Evolutionary conservation across 1,139 yeast species (phyloP).

Genomic region (Yamadazyma mexicana): DNA sequence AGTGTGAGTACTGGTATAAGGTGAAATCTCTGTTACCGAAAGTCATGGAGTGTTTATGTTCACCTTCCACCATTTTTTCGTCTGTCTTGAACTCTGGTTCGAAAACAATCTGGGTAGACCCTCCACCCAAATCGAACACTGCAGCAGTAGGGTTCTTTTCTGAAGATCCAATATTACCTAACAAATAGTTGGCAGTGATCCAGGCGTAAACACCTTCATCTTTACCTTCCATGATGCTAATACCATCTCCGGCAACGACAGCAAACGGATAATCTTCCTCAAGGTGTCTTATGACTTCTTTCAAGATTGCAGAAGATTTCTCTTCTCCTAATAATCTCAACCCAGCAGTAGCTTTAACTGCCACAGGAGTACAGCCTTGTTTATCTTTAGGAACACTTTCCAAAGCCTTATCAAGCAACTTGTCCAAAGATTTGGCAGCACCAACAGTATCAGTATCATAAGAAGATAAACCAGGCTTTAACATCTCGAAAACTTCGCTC

Average conservation of each 20-base stretch:
- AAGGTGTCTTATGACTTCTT: slow-evolving; percentile 73
- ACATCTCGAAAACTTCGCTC: slow-evolving; percentile 81
- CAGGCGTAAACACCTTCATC: slow-evolving; percentile 99
- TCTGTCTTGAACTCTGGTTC: slow-evolving; percentile 73
- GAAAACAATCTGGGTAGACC: slow-evolving; percentile 96
- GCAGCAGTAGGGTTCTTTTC: slow-evolving; percentile 86
- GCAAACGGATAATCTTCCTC: slow-evolving; percentile 86
- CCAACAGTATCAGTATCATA: slow-evolving; percentile 77
- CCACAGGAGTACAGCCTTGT: slow-evolving; percentile 84
- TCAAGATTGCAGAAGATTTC: slow-evolving; percentile 67
- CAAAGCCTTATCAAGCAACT: slow-evolving; percentile 72
- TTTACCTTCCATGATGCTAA: slow-evolving; percentile 90
- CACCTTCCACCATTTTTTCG: slow-evolving; percentile 70
- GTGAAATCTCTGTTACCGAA: slow-evolving; percentile 81
- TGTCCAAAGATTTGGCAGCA: slow-evolving; percentile 87
- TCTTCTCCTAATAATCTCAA: slow-evolving; percentile 80
- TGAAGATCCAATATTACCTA: slow-evolving; percentile 85
- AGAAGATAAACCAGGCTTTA: slow-evolving; percentile 88
- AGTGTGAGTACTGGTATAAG: slow-evolving; percentile 92
- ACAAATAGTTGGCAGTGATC: slow-evolving; percentile 91
- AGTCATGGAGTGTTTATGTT: slow-evolving; percentile 75
- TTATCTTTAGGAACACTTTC: slow-evolving; percentile 69
- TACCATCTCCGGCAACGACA: slow-evolving; percentile 80
- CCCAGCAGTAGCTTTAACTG: slow-evolving; percentile 98
- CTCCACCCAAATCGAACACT: slow-evolving; percentile 97